Conservation (phyloP, 2,329 filamentous ascomycete genomes). For the Helotiales sp. region DNA sequence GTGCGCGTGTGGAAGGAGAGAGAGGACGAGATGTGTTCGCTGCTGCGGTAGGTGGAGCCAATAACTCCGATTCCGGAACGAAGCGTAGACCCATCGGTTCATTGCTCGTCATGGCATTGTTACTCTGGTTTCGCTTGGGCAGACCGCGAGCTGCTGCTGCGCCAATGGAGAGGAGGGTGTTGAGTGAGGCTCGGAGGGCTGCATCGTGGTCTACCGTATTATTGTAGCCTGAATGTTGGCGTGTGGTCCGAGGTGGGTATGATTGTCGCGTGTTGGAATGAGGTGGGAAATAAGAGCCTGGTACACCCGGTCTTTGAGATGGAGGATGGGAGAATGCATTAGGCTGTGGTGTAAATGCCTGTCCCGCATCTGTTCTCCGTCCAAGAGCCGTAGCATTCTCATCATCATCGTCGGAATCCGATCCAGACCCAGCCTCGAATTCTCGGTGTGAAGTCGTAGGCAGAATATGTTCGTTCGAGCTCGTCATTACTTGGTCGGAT, state of each 20-base stretch:
- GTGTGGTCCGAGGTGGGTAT: conserved; percentile 47
- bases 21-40: conserved; percentile 39
- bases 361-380: conserved; percentile 48
- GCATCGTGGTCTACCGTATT: conserved; percentile 91
- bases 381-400: conserved; percentile 86
- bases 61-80: conserved; percentile 65
- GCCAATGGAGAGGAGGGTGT: conserved; percentile 91
- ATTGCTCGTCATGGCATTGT: conserved; percentile 26
- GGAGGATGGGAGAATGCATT: conserved; percentile 91
- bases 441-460: conserved; percentile 33
- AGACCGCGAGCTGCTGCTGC: conserved; percentile 86
- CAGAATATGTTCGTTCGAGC: conserved; percentile 60
- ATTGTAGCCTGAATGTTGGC: conserved; percentile 56
- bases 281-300: conserved; percentile 35
- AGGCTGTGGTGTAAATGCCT: conserved; percentile 80
- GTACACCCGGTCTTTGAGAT: conserved; percentile 49
- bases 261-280: conserved; percentile 41
- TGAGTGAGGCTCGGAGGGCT: conserved; percentile 89
- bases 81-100: conserved; percentile 59
- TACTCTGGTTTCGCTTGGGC: conserved; percentile 60
- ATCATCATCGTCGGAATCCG: conserved; percentile 62
- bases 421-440: conserved; percentile 48
- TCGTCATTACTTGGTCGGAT: conserved; percentile 70
- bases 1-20: conserved; percentile 34
- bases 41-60: conserved; percentile 43